These are phyloP conservation scores for Lactarius indigo DNA, from an alignment of 768 basidiomycete species.

Conservation along the genomic window DNA sequence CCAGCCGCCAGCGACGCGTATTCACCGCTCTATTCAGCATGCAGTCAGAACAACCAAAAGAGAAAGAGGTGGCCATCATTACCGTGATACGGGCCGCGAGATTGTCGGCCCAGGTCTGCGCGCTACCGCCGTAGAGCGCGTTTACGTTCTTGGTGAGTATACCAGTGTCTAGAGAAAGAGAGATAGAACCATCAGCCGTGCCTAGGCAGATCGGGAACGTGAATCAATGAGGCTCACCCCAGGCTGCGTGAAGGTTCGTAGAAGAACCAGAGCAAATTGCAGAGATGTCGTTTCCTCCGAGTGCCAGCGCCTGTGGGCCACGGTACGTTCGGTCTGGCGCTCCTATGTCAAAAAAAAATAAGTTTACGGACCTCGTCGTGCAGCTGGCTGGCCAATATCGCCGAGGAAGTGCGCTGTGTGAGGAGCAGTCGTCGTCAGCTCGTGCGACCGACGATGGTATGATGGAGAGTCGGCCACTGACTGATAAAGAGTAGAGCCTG, in stretches of 20 bases:
- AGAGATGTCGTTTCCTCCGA: conserved; percentile 45
- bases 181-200: neutral
- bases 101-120: conserved; percentile 36
- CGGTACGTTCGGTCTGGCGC: neutral
- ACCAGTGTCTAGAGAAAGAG: conserved; percentile 20
- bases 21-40: conserved; percentile 28
- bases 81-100: conserved; percentile 44
- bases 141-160: conserved; percentile 28
- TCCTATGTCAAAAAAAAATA: neutral
- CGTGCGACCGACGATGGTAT: neutral
- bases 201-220: neutral
- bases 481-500: conserved; percentile 53
- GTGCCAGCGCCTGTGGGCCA: conserved; percentile 31
- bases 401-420: conserved; percentile 37
- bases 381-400: conserved; percentile 48
- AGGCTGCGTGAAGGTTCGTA: conserved; percentile 42
- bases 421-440: neutral
- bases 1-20: conserved; percentile 27
- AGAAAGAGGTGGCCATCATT: neutral
- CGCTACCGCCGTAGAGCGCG: conserved; percentile 24
- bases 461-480: conserved; percentile 7
- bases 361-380: conserved; percentile 37
- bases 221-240: neutral
- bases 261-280: conserved; percentile 39
- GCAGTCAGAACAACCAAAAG: neutral